These are phyloP conservation scores for Lonicera japonica DNA, from an alignment of 129 eudicot genomes.

Conservation along the genomic window DNA sequence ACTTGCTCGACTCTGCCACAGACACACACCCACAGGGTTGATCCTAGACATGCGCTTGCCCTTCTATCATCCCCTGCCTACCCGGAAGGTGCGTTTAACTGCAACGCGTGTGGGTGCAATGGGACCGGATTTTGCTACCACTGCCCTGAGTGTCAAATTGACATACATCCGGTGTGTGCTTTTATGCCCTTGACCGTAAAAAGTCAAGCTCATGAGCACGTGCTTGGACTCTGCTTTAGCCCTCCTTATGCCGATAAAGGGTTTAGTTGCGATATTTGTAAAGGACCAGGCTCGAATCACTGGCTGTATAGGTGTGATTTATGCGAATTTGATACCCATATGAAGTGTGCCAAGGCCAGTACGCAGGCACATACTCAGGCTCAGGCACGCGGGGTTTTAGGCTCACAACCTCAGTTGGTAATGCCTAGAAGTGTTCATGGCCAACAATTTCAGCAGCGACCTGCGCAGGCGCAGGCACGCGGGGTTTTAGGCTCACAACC, in stretches of 20 bases:
- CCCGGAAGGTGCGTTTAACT: constrained; percentile 43
- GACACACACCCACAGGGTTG: constrained; percentile 22
- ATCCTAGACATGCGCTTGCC: constrained; percentile 28
- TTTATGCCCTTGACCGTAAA: constrained; percentile 13
- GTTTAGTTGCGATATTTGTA: constrained; percentile 41
- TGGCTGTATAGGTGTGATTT: constrained; percentile 50
- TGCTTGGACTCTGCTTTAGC: constrained; percentile 32
- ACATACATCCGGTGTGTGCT: constrained; percentile 40
- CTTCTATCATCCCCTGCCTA: constrained; percentile 41
- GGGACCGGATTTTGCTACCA: constrained; percentile 46
- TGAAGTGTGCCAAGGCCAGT: constrained; percentile 8
- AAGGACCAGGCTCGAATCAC: constrained; percentile 24
- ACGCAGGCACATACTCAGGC: not conserved
- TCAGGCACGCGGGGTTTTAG: not conserved
- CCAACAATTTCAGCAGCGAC: too few species aligned
- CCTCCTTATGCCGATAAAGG: constrained; percentile 32
- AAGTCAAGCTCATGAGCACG: constrained; percentile 27
- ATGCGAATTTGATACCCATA: constrained; percentile 47
- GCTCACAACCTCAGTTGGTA: too few species aligned
- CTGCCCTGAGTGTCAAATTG: constrained; percentile 46
- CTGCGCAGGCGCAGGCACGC: too few species aligned
- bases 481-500: too few species aligned
- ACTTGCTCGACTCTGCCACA: constrained; percentile 36
- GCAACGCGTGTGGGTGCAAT: constrained; percentile 42
- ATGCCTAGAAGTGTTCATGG: too few species aligned